Percentiles rank a stretch among this genome's conserved stretches.
Conservation (phyloP, 345 rosid genomes). For the Cardamine chenopodiifolia region DNA sequence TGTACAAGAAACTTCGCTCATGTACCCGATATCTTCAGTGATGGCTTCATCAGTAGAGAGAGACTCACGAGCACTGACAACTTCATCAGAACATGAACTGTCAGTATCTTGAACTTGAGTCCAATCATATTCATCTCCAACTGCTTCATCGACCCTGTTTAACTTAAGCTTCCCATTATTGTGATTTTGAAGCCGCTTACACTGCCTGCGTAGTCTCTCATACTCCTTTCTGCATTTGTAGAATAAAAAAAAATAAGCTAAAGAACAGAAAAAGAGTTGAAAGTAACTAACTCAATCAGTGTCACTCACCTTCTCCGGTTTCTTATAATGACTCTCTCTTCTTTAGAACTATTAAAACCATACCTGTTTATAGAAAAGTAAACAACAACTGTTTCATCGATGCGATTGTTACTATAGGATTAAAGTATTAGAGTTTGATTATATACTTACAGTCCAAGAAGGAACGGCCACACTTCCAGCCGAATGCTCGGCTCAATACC, state of each 20-base stretch:
- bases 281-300: slow-evolving; percentile 15
- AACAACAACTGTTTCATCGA: neutral
- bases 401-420: neutral
- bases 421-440: slow-evolving; percentile 6
- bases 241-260: slow-evolving; percentile 24
- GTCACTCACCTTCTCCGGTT: slow-evolving; percentile 68
- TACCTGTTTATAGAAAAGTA: slow-evolving; percentile 51
- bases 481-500: slow-evolving; percentile 92
- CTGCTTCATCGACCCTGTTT: slow-evolving; percentile 42
- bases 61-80: slow-evolving; percentile 78
- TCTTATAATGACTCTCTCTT: slow-evolving; percentile 70
- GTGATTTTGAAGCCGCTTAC: slow-evolving; percentile 57
- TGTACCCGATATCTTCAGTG: slow-evolving; percentile 50
- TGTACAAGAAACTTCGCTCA: slow-evolving; percentile 61
- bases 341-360: slow-evolving; percentile 73
- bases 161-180: slow-evolving; percentile 46
- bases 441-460: slow-evolving; percentile 90
- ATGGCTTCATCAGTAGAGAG: slow-evolving; percentile 71
- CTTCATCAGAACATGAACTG: slow-evolving; percentile 74
- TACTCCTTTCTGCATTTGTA: slow-evolving; percentile 73
- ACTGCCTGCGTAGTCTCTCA: slow-evolving; percentile 81
- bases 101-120: slow-evolving; percentile 55
- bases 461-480: slow-evolving; percentile 96
- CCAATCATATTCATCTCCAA: slow-evolving; percentile 43
- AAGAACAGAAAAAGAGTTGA: neutral